phyloP scores from a whole-genome alignment of 164 flowering plant genomes.

The Cinnamomum micranthum region DNA sequence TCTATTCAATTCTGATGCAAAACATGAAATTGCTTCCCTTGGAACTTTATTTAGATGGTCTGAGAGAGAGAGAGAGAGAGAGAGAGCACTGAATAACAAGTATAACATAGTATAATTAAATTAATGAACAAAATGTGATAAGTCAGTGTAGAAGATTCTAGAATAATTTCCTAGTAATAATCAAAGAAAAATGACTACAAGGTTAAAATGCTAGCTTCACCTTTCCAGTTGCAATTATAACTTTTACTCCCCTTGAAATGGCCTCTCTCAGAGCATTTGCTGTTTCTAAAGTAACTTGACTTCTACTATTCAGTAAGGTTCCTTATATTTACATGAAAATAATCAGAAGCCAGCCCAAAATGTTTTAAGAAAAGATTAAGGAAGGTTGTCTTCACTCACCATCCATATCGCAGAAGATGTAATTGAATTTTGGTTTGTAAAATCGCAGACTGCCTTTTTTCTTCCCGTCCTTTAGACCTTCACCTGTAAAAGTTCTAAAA shows the following conservation, averaged over 20 bases:
- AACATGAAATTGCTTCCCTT: too few relatives aligned
- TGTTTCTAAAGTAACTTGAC: conserved; percentile 53
- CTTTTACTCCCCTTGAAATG: conserved; percentile 70
- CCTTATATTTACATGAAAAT: conserved; percentile 42
- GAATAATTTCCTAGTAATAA: background rate
- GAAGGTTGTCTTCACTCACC: conserved; percentile 44
- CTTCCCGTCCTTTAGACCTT: conserved; percentile 62
- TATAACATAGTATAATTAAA: too few relatives aligned
- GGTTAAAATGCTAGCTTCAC: conserved; percentile 26
- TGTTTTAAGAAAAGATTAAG: background rate
- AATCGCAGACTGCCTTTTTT: conserved; percentile 82
- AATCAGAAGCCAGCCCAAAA: conserved; percentile 8
- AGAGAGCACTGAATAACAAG: background rate
- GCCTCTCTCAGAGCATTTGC: conserved; percentile 84
- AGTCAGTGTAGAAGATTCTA: background rate
- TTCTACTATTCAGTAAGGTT: conserved; percentile 84
- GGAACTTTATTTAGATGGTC: too few relatives aligned
- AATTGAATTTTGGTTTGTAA: conserved; percentile 77
- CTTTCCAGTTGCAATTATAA: conserved; percentile 97
- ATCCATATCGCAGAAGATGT: conserved; percentile 97
- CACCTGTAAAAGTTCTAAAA: conserved; percentile 35
- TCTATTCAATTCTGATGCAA: background rate
- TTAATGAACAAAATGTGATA: background rate
- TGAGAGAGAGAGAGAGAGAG: background rate
- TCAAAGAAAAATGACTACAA: background rate